Evolutionary conservation across 2,329 filamentous ascomycete species (phyloP).

Genomic region (Aureobasidium mangrovei): DNA sequence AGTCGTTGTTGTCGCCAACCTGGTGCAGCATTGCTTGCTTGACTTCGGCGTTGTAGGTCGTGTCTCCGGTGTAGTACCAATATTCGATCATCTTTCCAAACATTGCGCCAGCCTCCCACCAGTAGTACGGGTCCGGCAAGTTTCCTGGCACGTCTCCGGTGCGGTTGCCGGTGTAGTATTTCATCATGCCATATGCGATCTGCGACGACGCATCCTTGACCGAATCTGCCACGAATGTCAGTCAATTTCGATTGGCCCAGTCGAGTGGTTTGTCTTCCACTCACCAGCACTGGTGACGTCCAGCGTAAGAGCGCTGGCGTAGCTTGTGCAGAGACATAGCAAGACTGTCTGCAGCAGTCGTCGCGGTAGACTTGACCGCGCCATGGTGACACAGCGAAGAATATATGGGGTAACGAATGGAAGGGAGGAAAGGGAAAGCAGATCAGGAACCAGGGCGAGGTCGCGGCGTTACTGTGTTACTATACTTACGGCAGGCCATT

Average conservation of each 20-base stretch:
- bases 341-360: slow-evolving; percentile 9
- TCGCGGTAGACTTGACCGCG: slow-evolving; percentile 3
- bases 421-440: neutral
- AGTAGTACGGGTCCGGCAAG: slow-evolving; percentile 54
- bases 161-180: slow-evolving; percentile 28
- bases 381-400: slow-evolving; percentile 3
- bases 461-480: slow-evolving; percentile 3
- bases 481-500: neutral
- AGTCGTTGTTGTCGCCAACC: slow-evolving; percentile 48
- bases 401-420: slow-evolving; percentile 6
- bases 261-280: neutral
- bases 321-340: slow-evolving; percentile 1
- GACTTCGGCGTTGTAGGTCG: slow-evolving; percentile 52
- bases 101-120: slow-evolving; percentile 60
- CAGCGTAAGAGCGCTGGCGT: slow-evolving; percentile 1
- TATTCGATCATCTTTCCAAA: slow-evolving; percentile 63
- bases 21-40: slow-evolving; percentile 52
- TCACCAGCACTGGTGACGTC: slow-evolving; percentile 5
- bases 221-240: slow-evolving; percentile 19
- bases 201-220: slow-evolving; percentile 25
- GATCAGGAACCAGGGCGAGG: slow-evolving; percentile 6
- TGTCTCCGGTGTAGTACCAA: slow-evolving; percentile 59
- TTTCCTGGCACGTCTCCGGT: slow-evolving; percentile 29
- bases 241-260: neutral
- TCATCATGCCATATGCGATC: slow-evolving; percentile 27